Conservation (phyloP, 305 asterid genomes). For the Solanum hybrid region DNA sequence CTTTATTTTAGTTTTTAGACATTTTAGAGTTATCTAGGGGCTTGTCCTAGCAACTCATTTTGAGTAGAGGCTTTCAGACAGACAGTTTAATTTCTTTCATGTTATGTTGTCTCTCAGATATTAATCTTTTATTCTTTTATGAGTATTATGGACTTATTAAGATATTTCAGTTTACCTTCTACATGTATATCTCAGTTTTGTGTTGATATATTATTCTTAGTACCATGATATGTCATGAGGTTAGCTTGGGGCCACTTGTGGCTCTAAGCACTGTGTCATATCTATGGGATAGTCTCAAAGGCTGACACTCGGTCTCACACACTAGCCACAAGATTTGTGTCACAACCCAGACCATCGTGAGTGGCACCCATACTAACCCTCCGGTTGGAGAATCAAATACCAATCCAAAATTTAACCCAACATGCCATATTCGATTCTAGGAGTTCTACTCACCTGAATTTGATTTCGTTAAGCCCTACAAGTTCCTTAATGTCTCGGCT, state of each 20-base stretch:
- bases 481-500: not conserved
- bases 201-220: not conserved
- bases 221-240: not conserved
- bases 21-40: not conserved
- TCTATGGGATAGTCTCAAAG: no score
- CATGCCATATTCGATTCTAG: not conserved
- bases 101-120: not conserved
- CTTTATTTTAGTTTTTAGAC: not conserved
- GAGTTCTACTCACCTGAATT: not conserved
- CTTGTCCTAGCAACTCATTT: not conserved
- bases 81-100: no score
- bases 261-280: not conserved
- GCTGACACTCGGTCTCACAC: not conserved
- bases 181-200: not conserved
- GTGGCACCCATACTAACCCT: not conserved
- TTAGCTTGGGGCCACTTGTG: not conserved
- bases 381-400: not conserved
- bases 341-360: not conserved
- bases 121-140: no score
- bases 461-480: not conserved
- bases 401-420: not conserved
- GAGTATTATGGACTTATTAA: not conserved
- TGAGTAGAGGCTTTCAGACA: not conserved
- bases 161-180: not conserved
- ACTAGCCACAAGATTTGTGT: not conserved